These are phyloP conservation scores for Myriosclerotinia duriaeana DNA, from an alignment of 2,329 filamentous ascomycete species.

Conservation along the genomic window DNA sequence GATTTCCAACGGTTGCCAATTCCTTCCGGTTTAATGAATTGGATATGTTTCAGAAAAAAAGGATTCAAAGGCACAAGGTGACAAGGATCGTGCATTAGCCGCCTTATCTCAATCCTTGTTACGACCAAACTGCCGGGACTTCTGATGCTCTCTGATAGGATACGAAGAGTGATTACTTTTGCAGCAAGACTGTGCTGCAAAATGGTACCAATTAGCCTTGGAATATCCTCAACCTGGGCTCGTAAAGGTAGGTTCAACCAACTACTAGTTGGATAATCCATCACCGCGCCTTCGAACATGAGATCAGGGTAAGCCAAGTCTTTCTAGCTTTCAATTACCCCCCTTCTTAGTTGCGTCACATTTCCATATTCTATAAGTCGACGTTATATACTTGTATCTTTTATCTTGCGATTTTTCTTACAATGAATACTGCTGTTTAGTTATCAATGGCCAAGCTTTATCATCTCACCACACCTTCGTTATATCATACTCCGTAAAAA, in stretches of 20 bases:
- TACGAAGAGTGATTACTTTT: conserved; percentile 6
- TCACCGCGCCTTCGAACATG: conserved; percentile 5
- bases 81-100: conserved; percentile 16
- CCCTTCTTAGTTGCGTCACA: neutral
- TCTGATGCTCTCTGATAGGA: neutral
- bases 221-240: conserved; percentile 7
- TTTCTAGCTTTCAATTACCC: neutral
- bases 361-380: neutral
- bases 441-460: neutral
- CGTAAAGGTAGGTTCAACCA: neutral
- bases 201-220: neutral
- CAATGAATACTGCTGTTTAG: neutral
- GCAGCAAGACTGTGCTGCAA: conserved; percentile 9
- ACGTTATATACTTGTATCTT: neutral
- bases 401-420: neutral
- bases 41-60: conserved; percentile 10
- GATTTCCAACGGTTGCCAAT: neutral
- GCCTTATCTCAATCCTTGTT: conserved; percentile 5
- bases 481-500: neutral
- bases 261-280: neutral
- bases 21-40: neutral
- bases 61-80: neutral
- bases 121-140: conserved; percentile 6
- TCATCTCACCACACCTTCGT: neutral
- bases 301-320: neutral